Percentiles rank a stretch among this genome's conserved stretches.
These are phyloP conservation scores for Stachybotrys echinatus DNA, from an alignment of 2,329 filamentous ascomycete species.

Conservation along the genomic window DNA sequence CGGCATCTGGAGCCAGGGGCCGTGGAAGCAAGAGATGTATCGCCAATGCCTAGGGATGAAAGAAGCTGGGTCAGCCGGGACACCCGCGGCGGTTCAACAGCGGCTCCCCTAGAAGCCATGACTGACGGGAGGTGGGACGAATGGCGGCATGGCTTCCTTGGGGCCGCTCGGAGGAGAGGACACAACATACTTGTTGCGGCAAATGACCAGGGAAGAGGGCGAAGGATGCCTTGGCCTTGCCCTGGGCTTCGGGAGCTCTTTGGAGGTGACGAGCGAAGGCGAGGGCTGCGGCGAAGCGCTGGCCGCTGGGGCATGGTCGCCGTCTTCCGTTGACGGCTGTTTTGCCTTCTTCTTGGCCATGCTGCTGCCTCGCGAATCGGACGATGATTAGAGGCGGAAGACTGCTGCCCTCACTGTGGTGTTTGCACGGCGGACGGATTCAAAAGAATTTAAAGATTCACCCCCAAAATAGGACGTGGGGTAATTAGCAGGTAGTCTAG, in stretches of 20 bases:
- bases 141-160: too few relatives aligned
- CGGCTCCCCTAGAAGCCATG: too few relatives aligned
- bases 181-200: conserved; percentile 61
- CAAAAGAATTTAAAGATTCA: neutral
- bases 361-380: neutral
- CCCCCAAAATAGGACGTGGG: too few relatives aligned
- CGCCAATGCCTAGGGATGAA: conserved; percentile 64
- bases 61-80: conserved; percentile 8
- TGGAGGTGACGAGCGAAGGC: neutral
- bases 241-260: conserved; percentile 3
- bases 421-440: too few relatives aligned
- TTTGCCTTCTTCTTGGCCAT: conserved; percentile 47
- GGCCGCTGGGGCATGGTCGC: conserved; percentile 8
- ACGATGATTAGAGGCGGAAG: neutral
- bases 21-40: conserved; percentile 79
- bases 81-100: neutral
- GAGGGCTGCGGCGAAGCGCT: neutral
- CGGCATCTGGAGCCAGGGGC: conserved; percentile 76
- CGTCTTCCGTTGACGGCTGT: conserved; percentile 35
- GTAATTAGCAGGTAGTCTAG: too few relatives aligned
- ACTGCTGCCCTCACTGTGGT: too few relatives aligned
- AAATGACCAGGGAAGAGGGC: conserved; percentile 24
- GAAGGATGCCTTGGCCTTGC: conserved; percentile 4
- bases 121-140: too few relatives aligned
- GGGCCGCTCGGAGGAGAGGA: neutral